Percentiles rank a stretch among this genome's conserved stretches.
Evolutionary conservation across 2,329 filamentous ascomycete species (phyloP).

Genomic region (Zarea fungicola): DNA sequence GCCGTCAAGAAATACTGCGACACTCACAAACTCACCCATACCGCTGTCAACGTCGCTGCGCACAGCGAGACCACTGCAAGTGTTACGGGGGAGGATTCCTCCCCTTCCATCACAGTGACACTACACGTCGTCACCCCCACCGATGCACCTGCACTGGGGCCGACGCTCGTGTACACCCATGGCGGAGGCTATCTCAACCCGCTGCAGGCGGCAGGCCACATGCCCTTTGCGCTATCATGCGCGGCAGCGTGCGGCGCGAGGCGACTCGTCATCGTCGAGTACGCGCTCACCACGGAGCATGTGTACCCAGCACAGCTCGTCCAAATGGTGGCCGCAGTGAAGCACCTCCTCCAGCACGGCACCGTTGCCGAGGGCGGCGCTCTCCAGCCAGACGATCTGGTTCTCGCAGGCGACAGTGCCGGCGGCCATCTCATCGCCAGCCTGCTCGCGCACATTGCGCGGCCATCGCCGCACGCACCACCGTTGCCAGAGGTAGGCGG

Average conservation of each 20-base stretch:
- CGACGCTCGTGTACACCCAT: neutral
- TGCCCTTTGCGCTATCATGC: neutral
- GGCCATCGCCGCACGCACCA: neutral
- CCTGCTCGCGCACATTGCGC: neutral
- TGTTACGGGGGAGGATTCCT: neutral
- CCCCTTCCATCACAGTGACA: too few species aligned
- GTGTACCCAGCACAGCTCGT: neutral
- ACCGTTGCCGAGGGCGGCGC: neutral
- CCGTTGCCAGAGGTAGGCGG: neutral
- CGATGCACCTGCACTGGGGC: neutral
- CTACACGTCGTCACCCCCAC: neutral
- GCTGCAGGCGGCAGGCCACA: conserved; percentile 1
- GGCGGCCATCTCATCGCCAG: neutral
- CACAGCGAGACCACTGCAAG: neutral
- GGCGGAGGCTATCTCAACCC: conserved; percentile 2
- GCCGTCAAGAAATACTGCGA: neutral
- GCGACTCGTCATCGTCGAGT: neutral
- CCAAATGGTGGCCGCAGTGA: neutral
- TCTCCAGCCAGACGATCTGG: neutral
- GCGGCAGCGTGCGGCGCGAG: neutral
- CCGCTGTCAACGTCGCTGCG: neutral
- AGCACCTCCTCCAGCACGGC: neutral
- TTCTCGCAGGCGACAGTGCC: neutral
- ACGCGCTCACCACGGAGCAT: neutral
- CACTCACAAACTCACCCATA: neutral